Evolutionary conservation across 108 stramenopile genomes (phyloP).

Genomic region (Skeletonema menzelii): DNA sequence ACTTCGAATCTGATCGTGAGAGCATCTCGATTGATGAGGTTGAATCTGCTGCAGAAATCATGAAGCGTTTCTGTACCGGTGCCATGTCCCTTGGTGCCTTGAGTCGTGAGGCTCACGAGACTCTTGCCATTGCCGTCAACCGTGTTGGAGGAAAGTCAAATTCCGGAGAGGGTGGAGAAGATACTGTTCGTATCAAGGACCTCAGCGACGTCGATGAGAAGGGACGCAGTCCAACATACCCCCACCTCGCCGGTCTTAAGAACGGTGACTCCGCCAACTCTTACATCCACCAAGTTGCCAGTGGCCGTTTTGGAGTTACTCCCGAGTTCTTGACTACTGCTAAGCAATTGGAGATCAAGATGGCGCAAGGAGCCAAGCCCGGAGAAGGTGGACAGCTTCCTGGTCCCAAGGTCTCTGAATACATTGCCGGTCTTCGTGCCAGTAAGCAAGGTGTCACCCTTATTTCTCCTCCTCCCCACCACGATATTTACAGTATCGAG

Average conservation of each 20-base stretch:
- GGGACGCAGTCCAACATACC: constrained; percentile 81
- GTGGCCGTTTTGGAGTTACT: constrained; percentile 94
- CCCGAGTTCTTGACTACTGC: constrained; percentile 91
- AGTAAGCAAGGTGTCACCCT: constrained; percentile 92
- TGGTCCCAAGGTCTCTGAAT: constrained; percentile 91
- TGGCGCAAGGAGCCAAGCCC: constrained; percentile 97
- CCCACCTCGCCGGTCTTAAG: constrained; percentile 86
- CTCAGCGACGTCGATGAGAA: constrained; percentile 81
- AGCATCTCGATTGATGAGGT: constrained; percentile 86
- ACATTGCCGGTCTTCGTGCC: constrained; percentile 89
- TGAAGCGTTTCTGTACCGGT: constrained; percentile 92
- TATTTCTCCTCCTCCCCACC: constrained; percentile 96
- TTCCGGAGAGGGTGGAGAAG: constrained; percentile 96
- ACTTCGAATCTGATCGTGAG: constrained; percentile 85
- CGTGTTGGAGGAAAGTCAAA: constrained; percentile 93
- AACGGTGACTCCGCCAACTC: constrained; percentile 91
- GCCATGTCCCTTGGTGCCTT: constrained; percentile 95
- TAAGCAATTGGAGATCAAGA: constrained; percentile 94
- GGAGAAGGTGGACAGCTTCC: constrained; percentile 96
- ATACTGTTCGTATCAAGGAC: constrained; percentile 66
- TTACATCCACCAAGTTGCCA: constrained; percentile 92
- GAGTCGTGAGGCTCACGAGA: constrained; percentile 93
- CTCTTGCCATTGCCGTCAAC: constrained; percentile 94
- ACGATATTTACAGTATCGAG: constrained; percentile 96
- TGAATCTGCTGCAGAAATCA: constrained; percentile 85